Percentiles rank a stretch among this genome's conserved stretches.
Evolutionary conservation across 495 filamentous ascomycete genomes (phyloP).

Genomic region (Aspergillus saccharolyticus): DNA sequence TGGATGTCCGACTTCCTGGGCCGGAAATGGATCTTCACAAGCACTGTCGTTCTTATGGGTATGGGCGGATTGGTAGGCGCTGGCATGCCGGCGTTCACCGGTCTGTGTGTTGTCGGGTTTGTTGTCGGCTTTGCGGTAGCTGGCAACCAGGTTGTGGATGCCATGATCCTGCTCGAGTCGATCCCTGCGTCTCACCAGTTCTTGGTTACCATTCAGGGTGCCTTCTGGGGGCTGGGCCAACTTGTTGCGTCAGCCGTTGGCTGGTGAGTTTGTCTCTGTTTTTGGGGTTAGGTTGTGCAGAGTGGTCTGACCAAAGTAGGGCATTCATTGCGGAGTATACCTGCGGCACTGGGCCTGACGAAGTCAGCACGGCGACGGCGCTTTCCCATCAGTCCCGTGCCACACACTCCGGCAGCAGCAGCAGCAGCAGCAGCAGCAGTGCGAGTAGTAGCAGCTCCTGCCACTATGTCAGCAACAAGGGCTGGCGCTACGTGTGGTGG

Average conservation of each 20-base stretch:
- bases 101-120: conserved; percentile 19
- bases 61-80: conserved; percentile 25
- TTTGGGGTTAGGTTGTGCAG: conserved; percentile 1
- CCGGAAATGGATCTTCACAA: conserved; percentile 21
- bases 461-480: conserved; percentile 29
- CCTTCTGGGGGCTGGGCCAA: conserved; percentile 21
- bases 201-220: conserved; percentile 21
- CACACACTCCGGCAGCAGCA: not conserved
- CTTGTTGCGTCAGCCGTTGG: conserved; percentile 18
- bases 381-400: conserved; percentile 7
- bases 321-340: conserved; percentile 28
- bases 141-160: conserved; percentile 23
- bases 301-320: conserved; percentile 8
- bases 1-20: conserved; percentile 24
- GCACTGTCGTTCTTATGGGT: conserved; percentile 23
- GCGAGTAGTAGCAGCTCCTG: conserved; percentile 21
- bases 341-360: conserved; percentile 31
- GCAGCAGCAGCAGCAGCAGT: not conserved
- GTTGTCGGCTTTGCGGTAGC: conserved; percentile 22
- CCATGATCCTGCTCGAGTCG: conserved; percentile 18
- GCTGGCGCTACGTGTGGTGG: conserved; percentile 27
- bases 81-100: conserved; percentile 22
- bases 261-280: conserved; percentile 14
- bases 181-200: conserved; percentile 26
- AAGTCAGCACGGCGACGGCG: conserved; percentile 13